A percentile compares a stretch with the other conserved stretches of the same genome.
Conservation (phyloP, 2,329 filamentous ascomycete genomes). For the Periglandula ipomoeae region DNA sequence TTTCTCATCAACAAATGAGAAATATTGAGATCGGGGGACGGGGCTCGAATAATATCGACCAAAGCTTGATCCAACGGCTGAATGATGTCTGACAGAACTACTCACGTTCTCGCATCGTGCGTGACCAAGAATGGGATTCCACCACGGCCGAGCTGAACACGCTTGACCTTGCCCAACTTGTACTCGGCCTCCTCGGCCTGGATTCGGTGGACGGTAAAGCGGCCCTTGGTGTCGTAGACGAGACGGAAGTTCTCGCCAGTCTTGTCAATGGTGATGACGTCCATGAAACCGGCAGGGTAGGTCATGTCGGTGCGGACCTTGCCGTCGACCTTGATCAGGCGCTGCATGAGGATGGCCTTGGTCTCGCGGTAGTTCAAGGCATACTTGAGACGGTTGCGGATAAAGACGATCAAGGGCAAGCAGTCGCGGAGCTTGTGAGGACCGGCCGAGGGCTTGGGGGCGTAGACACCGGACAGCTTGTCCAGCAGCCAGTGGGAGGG, state of each 20-base stretch:
- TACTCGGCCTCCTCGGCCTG: constrained; percentile 97
- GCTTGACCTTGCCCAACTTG: constrained; percentile 99
- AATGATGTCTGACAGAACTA: constrained; percentile 87
- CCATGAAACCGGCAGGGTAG: constrained; percentile 98
- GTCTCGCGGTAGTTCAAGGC: constrained; percentile 97
- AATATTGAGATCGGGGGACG: constrained; percentile 13
- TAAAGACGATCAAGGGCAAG: constrained; percentile 97
- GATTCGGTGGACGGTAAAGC: constrained; percentile 99
- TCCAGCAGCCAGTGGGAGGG: constrained; percentile 99
- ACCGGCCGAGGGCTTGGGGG: constrained; percentile 64
- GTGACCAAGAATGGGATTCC: constrained; percentile 99
- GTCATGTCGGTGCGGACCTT: constrained; percentile 99
- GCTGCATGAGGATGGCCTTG: constrained; percentile 98
- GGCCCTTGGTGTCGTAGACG: constrained; percentile 99
- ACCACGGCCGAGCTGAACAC: constrained; percentile 97
- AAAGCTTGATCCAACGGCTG: constrained; percentile 99
- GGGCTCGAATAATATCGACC: constrained; percentile 45
- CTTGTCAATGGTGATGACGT: constrained; percentile 99
- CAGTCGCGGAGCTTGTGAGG: constrained; percentile 99
- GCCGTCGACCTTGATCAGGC: constrained; percentile 98
- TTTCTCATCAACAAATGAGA: background rate
- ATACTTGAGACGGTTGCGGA: constrained; percentile 96
- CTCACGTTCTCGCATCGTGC: constrained; percentile 99
- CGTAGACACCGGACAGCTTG: constrained; percentile 93
- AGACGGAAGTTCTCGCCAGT: constrained; percentile 99